Percentiles rank a stretch among this genome's conserved stretches.
phyloP scores from a whole-genome alignment of 2,329 filamentous ascomycete species.

The Aaosphaeria arxii region DNA sequence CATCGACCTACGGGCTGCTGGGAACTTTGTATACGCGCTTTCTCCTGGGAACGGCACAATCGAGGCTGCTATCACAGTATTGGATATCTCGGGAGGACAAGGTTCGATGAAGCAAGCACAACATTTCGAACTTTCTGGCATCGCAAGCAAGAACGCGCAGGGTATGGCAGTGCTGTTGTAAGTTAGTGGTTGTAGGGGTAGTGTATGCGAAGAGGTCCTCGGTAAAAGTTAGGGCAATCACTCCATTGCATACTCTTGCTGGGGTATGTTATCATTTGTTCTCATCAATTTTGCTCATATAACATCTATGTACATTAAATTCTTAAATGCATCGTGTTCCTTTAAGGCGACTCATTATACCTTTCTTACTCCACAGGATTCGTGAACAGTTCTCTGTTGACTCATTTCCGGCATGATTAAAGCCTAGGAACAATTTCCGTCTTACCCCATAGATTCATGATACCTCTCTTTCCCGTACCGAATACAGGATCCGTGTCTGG shows the following conservation, averaged over 20 bases:
- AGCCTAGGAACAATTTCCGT: neutral
- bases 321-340: no score
- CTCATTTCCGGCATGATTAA: no score
- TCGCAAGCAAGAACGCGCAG: slow-evolving; percentile 29
- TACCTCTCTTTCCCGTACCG: slow-evolving; percentile 36
- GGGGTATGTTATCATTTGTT: no score
- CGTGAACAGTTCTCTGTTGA: no score
- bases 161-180: slow-evolving; percentile 34
- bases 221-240: no score
- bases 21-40: slow-evolving; percentile 58
- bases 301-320: no score
- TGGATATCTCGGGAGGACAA: slow-evolving; percentile 29
- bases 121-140: slow-evolving; percentile 29
- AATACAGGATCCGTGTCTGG: slow-evolving; percentile 50
- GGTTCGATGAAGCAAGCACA: slow-evolving; percentile 31
- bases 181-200: neutral
- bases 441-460: slow-evolving; percentile 35
- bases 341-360: no score
- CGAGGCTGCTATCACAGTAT: slow-evolving; percentile 35
- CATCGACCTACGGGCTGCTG: slow-evolving; percentile 53
- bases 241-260: no score
- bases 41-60: slow-evolving; percentile 50
- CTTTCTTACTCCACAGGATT: no score
- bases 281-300: no score
- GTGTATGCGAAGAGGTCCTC: no score